Percentiles rank a stretch among this genome's conserved stretches.
These are phyloP conservation scores for Colletotrichum tamarilloi DNA, from an alignment of 2,329 filamentous ascomycete species.

Conservation along the genomic window DNA sequence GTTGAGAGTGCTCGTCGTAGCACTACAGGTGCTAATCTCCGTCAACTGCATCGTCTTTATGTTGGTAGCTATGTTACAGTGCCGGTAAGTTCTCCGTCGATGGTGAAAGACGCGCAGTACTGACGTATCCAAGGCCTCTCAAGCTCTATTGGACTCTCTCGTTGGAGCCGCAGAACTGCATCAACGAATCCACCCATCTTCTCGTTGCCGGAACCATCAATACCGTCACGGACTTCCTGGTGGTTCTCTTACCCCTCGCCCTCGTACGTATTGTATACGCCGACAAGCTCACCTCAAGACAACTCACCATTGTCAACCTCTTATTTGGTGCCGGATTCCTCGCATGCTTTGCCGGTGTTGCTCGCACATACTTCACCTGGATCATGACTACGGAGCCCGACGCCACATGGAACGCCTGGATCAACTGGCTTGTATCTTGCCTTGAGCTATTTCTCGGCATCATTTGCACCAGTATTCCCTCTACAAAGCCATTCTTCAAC, in stretches of 20 bases:
- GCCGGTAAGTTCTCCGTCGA: slow-evolving; percentile 44
- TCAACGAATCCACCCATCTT: slow-evolving; percentile 62
- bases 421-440: slow-evolving; percentile 47
- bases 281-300: slow-evolving; percentile 57
- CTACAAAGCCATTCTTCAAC: slow-evolving; percentile 57
- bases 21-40: slow-evolving; percentile 44
- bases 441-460: slow-evolving; percentile 57
- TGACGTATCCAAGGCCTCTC: slow-evolving; percentile 47
- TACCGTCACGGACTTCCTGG: slow-evolving; percentile 67
- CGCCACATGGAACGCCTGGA: slow-evolving; percentile 49
- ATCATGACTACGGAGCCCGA: slow-evolving; percentile 45
- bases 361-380: slow-evolving; percentile 51
- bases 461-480: slow-evolving; percentile 57
- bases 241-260: slow-evolving; percentile 63
- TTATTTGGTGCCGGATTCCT: slow-evolving; percentile 64
- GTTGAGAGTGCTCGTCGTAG: slow-evolving; percentile 44
- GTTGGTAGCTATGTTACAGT: slow-evolving; percentile 50
- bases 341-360: slow-evolving; percentile 52
- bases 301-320: slow-evolving; percentile 56
- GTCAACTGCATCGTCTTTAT: slow-evolving; percentile 49
- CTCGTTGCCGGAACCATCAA: slow-evolving; percentile 68
- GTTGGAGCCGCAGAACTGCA: slow-evolving; percentile 49
- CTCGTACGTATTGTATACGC: slow-evolving; percentile 46
- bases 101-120: slow-evolving; percentile 35
- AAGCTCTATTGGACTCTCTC: slow-evolving; percentile 52